These are phyloP conservation scores for Wickerhamiella domercqiae DNA, from an alignment of 805 yeast genomes.

Conservation along the genomic window DNA sequence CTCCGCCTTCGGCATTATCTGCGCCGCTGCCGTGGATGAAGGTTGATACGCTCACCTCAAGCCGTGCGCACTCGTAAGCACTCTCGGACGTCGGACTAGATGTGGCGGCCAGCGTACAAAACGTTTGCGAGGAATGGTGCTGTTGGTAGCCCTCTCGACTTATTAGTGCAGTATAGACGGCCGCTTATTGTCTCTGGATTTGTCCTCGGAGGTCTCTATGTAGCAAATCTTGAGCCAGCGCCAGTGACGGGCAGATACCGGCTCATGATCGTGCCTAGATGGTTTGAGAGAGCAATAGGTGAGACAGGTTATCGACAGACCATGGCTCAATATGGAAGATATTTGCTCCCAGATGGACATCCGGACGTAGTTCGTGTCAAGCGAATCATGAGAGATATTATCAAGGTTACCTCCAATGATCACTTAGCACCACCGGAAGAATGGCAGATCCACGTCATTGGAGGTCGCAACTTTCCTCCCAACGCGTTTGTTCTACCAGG, in stretches of 20 bases:
- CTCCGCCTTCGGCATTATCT: conserved; percentile 40
- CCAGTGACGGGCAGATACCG: conserved; percentile 65
- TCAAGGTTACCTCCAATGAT: conserved; percentile 24
- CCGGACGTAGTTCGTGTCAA: conserved; percentile 44
- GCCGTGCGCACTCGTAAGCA: no score
- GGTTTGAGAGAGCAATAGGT: conserved; percentile 50
- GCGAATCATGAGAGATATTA: conserved; percentile 47
- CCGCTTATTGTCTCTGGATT: conserved; percentile 19
- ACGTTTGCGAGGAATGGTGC: no score
- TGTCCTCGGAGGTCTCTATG: conserved; percentile 26
- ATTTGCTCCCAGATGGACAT: conserved; percentile 45
- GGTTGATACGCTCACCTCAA: no score
- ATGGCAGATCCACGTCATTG: conserved; percentile 76
- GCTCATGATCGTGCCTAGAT: conserved; percentile 54
- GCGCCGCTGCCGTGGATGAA: no score
- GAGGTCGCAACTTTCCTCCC: conserved; percentile 62
- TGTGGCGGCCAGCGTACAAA: no score
- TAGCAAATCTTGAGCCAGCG: conserved; percentile 54
- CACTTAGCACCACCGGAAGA: conserved; percentile 19
- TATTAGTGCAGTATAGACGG: no score
- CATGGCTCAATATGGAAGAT: conserved; percentile 34
- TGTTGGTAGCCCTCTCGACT: no score
- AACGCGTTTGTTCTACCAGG: conserved; percentile 95
- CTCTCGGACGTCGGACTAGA: no score
- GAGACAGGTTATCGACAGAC: conserved; percentile 48